A percentile compares a stretch with the other conserved stretches of the same genome.
phyloP scores from a whole-genome alignment of 805 yeast genomes.

The Candida pseudofarinosa region DNA sequence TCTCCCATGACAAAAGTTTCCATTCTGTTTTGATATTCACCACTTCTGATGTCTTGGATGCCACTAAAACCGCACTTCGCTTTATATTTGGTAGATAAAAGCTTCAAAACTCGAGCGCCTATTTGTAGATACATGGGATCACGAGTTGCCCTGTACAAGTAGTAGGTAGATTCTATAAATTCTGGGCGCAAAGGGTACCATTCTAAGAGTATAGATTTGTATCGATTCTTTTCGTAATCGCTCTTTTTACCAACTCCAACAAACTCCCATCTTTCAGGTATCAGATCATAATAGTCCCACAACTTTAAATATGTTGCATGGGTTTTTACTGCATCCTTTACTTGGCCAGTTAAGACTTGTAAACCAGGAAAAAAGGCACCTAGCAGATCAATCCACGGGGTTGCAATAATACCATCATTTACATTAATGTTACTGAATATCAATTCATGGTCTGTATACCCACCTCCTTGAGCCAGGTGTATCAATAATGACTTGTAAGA shows the following conservation, averaged over 20 bases:
- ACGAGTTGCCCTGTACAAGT: conserved; percentile 73
- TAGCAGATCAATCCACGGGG: conserved; percentile 79
- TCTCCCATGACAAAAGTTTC: conserved; percentile 89
- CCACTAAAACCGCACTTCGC: conserved; percentile 82
- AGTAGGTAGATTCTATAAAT: conserved; percentile 83
- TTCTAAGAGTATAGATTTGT: conserved; percentile 49
- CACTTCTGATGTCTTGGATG: conserved; percentile 59
- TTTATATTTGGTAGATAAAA: conserved; percentile 49
- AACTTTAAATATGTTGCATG: conserved; percentile 66
- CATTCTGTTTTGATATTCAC: conserved; percentile 72
- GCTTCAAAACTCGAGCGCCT: conserved; percentile 61
- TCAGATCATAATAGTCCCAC: conserved; percentile 75
- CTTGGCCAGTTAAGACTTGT: conserved; percentile 72
- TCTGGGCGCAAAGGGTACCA: conserved; percentile 96
- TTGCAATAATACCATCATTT: conserved; percentile 43
- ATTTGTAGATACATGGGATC: conserved; percentile 80
- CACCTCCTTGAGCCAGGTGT: conserved; percentile 35
- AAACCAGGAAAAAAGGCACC: conserved; percentile 89
- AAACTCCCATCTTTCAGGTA: conserved; percentile 84
- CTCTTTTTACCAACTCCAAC: conserved; percentile 2
- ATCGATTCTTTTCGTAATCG: conserved; percentile 4
- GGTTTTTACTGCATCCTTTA: conserved; percentile 56
- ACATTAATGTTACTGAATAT: conserved; percentile 58
- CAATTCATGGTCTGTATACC: conserved; percentile 20
- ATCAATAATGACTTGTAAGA: conserved; percentile 54